Evolutionary conservation across 129 eudicot genomes (phyloP), one percentile per base, ranked within the genome.

Genomic region (Chrysanthemum seticuspe): DNA sequence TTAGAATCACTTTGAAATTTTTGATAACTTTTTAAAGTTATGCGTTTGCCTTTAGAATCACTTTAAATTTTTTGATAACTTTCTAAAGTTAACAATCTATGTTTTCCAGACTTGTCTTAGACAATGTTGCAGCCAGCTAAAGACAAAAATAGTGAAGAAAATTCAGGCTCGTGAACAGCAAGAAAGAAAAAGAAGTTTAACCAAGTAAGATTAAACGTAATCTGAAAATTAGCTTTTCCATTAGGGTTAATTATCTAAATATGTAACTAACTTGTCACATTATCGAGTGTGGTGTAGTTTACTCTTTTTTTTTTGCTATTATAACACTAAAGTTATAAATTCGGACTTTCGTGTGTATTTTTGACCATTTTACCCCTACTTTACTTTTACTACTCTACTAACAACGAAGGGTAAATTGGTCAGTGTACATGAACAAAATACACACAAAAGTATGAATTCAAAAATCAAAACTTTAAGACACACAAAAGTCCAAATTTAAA

Each of bases 131-230:
- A 53, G 52, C 64, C 99, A 95, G 77, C 83, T 95, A 44, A 95
- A 86, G 76, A 81, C 96, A 68, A 95, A 95, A 82, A 95, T 95
- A 59, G 92, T 91, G 67, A 95, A 91, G 86, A 88, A 75, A 86
- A 91, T 88, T 62, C 97, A 95, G 85, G 99, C 97, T 58, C 97
- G 99, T 18, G 97, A 95, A 82, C 99, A 95, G 81, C 99, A 91
- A 79, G 99, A 95, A 83, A 88, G 99, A 70, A 95, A 95, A 67
- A 78, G 96, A 75, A 95, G 89, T 62, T 74, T 95, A 86, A 88
- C 70, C 94, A 91, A 78, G 99, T 86, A 70, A 86, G 73, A 72
- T 29, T 59, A 65, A 54, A 14, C n/a, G 58, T 50, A 53, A 64
- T 60, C 5, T 10, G 10, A 29, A 23, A 62, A 36, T n/a, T 13